These are phyloP conservation scores for Penicillium sp. DNA, from an alignment of 2,329 filamentous ascomycete genomes.

Conservation along the genomic window DNA sequence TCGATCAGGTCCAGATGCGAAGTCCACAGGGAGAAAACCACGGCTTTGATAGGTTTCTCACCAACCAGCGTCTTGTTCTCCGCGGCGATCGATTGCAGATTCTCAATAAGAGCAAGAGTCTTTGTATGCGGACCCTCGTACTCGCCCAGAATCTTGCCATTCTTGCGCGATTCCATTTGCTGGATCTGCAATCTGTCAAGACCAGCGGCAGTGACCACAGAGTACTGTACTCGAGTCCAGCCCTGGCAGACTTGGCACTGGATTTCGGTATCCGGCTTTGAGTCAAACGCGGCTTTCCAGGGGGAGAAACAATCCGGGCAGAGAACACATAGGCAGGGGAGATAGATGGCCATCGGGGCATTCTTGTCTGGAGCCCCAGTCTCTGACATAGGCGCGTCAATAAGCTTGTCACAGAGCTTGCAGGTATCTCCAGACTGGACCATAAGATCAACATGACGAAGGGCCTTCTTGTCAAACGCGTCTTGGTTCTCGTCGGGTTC, in stretches of 20 bases:
- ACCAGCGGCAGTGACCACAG: conserved; percentile 69
- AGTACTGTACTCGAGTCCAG: conserved; percentile 67
- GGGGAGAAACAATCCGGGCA: conserved; percentile 74
- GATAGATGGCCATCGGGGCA: conserved; percentile 71
- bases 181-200: conserved; percentile 61
- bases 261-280: conserved; percentile 55
- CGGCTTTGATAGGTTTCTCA: conserved; percentile 83
- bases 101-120: conserved; percentile 79
- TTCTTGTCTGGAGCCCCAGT: conserved; percentile 59
- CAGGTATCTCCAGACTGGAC: conserved; percentile 80
- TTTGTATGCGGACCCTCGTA: conserved; percentile 93
- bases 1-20: conserved; percentile 92
- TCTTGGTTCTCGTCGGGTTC: conserved; percentile 61
- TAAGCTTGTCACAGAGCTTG: conserved; percentile 69
- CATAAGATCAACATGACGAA: conserved; percentile 84
- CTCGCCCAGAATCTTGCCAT: conserved; percentile 65
- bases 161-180: conserved; percentile 48
- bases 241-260: conserved; percentile 72
- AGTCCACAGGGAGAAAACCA: conserved; percentile 97
- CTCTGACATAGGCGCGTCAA: conserved; percentile 61
- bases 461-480: conserved; percentile 73
- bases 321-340: conserved; percentile 84
- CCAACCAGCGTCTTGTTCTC: conserved; percentile 60
- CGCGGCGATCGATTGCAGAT: conserved; percentile 69
- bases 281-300: conserved; percentile 62